Evolutionary conservation across 2,329 filamentous ascomycete genomes (phyloP).

Genomic region (Pyrenophora teres): DNA sequence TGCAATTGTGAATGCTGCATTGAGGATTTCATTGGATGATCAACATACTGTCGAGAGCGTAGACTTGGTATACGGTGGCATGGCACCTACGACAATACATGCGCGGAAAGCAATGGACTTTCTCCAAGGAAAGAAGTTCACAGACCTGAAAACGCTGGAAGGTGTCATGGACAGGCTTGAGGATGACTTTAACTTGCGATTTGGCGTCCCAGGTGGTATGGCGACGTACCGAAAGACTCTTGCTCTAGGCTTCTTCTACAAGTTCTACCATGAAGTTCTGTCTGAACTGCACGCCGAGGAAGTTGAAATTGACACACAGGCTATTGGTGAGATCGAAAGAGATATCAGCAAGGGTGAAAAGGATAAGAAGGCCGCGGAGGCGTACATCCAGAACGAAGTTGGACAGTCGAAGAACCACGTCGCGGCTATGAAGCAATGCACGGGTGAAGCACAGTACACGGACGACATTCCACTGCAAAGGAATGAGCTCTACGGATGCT

Average conservation of each 20-base stretch:
- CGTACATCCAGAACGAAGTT: conserved; percentile 80
- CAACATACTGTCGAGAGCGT: conserved; percentile 72
- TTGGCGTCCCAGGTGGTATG: conserved; percentile 95
- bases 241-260: conserved; percentile 92
- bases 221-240: conserved; percentile 91
- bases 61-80: conserved; percentile 88
- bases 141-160: conserved; percentile 81
- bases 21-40: conserved; percentile 74
- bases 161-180: conserved; percentile 89
- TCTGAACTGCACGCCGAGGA: conserved; percentile 61
- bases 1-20: conserved; percentile 89
- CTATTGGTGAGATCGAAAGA: conserved; percentile 81
- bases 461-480: conserved; percentile 87
- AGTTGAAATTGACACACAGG: conserved; percentile 69
- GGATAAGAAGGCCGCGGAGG: conserved; percentile 73
- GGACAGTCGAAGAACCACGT: conserved; percentile 87
- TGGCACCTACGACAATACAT: conserved; percentile 89
- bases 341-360: conserved; percentile 79
- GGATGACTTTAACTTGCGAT: conserved; percentile 83
- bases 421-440: conserved; percentile 89
- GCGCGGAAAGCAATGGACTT: conserved; percentile 78
- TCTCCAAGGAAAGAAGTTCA: conserved; percentile 76
- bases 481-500: conserved; percentile 86
- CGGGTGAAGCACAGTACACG: conserved; percentile 93
- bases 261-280: conserved; percentile 91